Evolutionary conservation across 495 filamentous ascomycete species (phyloP), one percentile per base, ranked within the genome.

Genomic region (Aspergillus asperescens): DNA sequence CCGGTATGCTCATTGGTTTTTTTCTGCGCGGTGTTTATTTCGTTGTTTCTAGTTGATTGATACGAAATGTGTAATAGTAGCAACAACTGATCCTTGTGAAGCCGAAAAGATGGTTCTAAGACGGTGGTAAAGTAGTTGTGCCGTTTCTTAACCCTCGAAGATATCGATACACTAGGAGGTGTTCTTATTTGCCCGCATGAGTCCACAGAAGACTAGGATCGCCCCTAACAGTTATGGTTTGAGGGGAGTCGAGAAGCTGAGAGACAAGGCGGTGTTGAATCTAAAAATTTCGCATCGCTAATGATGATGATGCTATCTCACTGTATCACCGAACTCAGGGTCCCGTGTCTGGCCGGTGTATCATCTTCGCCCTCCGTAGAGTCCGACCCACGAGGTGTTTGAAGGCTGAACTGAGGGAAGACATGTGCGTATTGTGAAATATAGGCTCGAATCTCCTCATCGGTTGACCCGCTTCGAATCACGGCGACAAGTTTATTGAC

Each of bases 401-500:
- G 37, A 8, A 24, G 16, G 25, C 41, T 18, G 48, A 38, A 22
- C 9, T 31, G 29, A 3, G 39, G 19, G 29, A 4, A 37, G 8
- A 19, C 9, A 13, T 12, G 18, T 10, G 28, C 16, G 24, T 41
- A 28, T n/a, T 54, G 34, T 6, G 41, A 25, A 20, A 63, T 16
- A 10, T 44, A 24, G 6, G 27, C 29, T 29, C 29, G 56, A 7
- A 70, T 59, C 7, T 63, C 54, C 5, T 65, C 59, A 19, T 58
- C 45, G 7, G 56, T 51, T 7, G 57, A 54, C 12, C 62, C 61
- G 34, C 55, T 44, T 22, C 62, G 63, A 22, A 75, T 68, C 7
- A 43, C 50, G 4, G 61, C 38, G 45, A 72, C 19, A 15, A 73
- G 40, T 10, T 58, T 44, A 22, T 65, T 60, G 6, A 69, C 43